Percentiles rank a stretch among this genome's conserved stretches.
Evolutionary conservation across 1,284 basidiomycete genomes (phyloP).

Genomic region (Thelephora terrestris): DNA sequence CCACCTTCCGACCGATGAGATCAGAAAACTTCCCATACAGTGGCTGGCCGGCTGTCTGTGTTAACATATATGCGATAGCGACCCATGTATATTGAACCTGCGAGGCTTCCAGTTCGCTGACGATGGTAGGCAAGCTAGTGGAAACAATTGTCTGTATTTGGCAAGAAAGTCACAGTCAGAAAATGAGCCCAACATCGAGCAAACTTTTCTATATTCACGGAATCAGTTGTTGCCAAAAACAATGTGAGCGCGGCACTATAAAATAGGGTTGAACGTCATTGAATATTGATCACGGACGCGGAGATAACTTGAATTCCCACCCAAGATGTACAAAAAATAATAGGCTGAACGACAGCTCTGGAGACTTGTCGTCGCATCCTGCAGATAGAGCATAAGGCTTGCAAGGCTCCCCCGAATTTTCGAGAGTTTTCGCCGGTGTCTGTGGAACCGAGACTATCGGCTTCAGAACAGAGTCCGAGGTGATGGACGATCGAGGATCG

Average conservation of each 20-base stretch:
- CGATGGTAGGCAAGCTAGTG: constrained; percentile 69
- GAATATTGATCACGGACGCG: constrained; percentile 1
- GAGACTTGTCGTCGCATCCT: constrained; percentile 2
- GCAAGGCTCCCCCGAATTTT: too few species aligned
- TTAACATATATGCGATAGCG: constrained; percentile 69
- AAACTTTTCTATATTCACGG: constrained; percentile 35
- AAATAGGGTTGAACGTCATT: constrained; percentile 5
- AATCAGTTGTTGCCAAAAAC: constrained; percentile 75
- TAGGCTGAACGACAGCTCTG: constrained; percentile 32
- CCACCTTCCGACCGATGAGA: constrained; percentile 61
- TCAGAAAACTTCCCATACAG: constrained; percentile 71
- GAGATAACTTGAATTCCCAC: constrained; percentile 22
- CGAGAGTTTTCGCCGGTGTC: too few species aligned
- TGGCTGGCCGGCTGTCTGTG: constrained; percentile 74
- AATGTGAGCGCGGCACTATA: constrained; percentile 60
- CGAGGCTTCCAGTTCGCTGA: constrained; percentile 51
- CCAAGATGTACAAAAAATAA: constrained; percentile 47
- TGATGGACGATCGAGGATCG: too few species aligned
- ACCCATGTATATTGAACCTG: constrained; percentile 76
- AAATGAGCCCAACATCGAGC: constrained; percentile 7
- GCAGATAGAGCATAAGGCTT: too few species aligned
- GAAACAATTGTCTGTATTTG: constrained; percentile 63
- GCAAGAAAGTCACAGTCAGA: constrained; percentile 1
- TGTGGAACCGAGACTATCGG: too few species aligned
- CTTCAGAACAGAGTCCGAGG: too few species aligned